phyloP scores from a whole-genome alignment of 768 basidiomycete genomes.

The Kwoniella mangroviensis region DNA sequence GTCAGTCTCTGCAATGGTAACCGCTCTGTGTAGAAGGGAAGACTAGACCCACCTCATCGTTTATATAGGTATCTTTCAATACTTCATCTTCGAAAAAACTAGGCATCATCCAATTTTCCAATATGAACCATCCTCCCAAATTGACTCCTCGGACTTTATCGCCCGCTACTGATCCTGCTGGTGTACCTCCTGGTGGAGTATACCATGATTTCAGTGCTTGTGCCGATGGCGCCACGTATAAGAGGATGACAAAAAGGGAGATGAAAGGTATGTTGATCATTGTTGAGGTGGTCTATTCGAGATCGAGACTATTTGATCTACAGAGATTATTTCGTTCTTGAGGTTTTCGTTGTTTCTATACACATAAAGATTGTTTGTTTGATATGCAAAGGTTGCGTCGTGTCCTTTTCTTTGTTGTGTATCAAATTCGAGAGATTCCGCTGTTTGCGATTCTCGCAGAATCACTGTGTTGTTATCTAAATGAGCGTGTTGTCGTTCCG shows the following conservation, averaged over 20 bases:
- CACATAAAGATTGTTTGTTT: neutral
- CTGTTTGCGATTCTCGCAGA: too few species aligned
- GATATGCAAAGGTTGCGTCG: too few species aligned
- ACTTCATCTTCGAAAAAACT: conserved; percentile 33
- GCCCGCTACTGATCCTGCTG: conserved; percentile 36
- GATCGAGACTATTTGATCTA: neutral
- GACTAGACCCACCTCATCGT: conserved; percentile 33
- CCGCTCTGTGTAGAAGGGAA: too few species aligned
- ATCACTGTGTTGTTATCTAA: neutral
- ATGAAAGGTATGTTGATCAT: conserved; percentile 3
- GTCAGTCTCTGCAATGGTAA: neutral
- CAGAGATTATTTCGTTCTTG: neutral
- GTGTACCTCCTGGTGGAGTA: conserved; percentile 39
- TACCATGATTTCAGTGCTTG: conserved; percentile 42
- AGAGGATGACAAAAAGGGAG: conserved; percentile 5
- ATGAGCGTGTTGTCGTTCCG: neutral
- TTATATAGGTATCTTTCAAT: conserved; percentile 29
- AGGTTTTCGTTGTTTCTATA: neutral
- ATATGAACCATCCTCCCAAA: conserved; percentile 49
- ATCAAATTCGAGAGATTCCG: too few species aligned
- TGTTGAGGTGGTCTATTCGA: neutral
- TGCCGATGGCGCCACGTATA: conserved; percentile 11
- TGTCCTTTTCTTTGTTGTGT: too few species aligned
- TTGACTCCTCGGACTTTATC: conserved; percentile 50
- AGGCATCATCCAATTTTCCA: conserved; percentile 55